Percentiles rank a stretch among this genome's conserved stretches.
These are phyloP conservation scores for Didymosphaeria variabile DNA, from an alignment of 2,329 filamentous ascomycete genomes.

Conservation along the genomic window DNA sequence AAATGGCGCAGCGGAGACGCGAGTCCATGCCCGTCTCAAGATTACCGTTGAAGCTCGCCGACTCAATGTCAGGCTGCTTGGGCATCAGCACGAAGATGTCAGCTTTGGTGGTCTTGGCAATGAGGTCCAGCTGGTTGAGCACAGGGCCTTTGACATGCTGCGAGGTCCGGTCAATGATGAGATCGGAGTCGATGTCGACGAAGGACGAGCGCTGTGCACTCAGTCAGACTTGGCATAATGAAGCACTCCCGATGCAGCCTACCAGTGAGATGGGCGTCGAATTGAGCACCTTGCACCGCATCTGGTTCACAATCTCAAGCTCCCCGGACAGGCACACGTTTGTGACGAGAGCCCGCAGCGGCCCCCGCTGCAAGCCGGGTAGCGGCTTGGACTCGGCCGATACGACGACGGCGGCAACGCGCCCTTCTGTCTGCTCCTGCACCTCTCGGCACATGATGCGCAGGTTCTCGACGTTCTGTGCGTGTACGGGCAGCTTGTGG, in stretches of 20 bases:
- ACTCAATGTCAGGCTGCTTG: slow-evolving; percentile 81
- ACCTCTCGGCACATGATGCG: slow-evolving; percentile 83
- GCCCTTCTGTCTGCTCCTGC: slow-evolving; percentile 68
- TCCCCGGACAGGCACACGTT: slow-evolving; percentile 92
- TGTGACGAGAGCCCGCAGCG: slow-evolving; percentile 66
- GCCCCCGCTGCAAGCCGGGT: slow-evolving; percentile 60
- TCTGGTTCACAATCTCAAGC: slow-evolving; percentile 87
- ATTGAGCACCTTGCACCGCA: slow-evolving; percentile 87
- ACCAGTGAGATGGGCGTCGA: slow-evolving; percentile 93
- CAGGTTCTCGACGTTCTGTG: slow-evolving; percentile 82
- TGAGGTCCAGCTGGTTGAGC: slow-evolving; percentile 83
- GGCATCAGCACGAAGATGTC: slow-evolving; percentile 96
- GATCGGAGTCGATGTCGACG: slow-evolving; percentile 90
- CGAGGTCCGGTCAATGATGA: slow-evolving; percentile 79
- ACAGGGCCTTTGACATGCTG: slow-evolving; percentile 78
- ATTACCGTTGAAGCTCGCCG: slow-evolving; percentile 75
- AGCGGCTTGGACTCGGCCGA: slow-evolving; percentile 77
- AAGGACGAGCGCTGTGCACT: slow-evolving; percentile 80
- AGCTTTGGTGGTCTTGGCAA: slow-evolving; percentile 88
- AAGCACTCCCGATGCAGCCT: slow-evolving; percentile 53
- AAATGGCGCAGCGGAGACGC: slow-evolving; percentile 91
- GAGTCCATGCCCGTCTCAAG: slow-evolving; percentile 86
- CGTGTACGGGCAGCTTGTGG: slow-evolving; percentile 91
- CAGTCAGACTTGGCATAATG: slow-evolving; percentile 27
- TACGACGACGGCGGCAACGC: slow-evolving; percentile 83